Conservation (phyloP, 2,329 filamentous ascomycete genomes). For the Cytospora paraplurivora region DNA sequence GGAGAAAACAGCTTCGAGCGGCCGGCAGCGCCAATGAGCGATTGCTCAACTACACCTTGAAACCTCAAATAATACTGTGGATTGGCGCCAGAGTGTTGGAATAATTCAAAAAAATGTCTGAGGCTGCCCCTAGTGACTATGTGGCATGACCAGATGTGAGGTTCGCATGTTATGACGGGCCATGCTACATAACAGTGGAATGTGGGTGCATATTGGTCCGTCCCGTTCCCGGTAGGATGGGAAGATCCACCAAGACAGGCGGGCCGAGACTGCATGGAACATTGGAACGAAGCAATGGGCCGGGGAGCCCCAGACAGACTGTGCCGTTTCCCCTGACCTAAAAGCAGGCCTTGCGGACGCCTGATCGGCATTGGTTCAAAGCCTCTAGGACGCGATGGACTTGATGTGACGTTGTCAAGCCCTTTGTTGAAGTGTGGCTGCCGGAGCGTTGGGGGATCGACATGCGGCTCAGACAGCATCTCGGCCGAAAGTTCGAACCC, state of each 20-base stretch:
- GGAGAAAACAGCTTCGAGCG: no score
- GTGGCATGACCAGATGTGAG: not conserved
- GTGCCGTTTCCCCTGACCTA: constrained; percentile 15
- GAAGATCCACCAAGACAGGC: constrained; percentile 7
- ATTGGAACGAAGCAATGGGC: not conserved
- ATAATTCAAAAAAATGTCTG: not conserved
- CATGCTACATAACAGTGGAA: constrained; percentile 1
- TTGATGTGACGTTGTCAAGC: constrained; percentile 9
- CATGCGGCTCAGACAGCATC: not conserved
- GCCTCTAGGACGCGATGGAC: constrained; percentile 5
- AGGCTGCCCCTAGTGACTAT: not conserved
- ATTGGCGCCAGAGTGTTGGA: no score
- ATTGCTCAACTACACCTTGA: no score
- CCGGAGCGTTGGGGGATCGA: not conserved
- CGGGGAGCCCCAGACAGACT: constrained; percentile 5
- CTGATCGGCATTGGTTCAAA: constrained; percentile 15
- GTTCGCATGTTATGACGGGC: not conserved
- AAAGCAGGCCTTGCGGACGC: constrained; percentile 4
- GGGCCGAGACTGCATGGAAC: constrained; percentile 13
- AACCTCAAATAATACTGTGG: no score
- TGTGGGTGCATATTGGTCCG: constrained; percentile 8
- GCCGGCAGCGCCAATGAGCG: no score
- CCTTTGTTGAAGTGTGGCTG: not conserved
- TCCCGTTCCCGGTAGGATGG: constrained; percentile 12
- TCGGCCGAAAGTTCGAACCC: not conserved